Percentiles rank a stretch among this genome's conserved stretches.
These are phyloP conservation scores for Mangifera indica DNA, from an alignment of 345 rosid genomes.

Conservation along the genomic window DNA sequence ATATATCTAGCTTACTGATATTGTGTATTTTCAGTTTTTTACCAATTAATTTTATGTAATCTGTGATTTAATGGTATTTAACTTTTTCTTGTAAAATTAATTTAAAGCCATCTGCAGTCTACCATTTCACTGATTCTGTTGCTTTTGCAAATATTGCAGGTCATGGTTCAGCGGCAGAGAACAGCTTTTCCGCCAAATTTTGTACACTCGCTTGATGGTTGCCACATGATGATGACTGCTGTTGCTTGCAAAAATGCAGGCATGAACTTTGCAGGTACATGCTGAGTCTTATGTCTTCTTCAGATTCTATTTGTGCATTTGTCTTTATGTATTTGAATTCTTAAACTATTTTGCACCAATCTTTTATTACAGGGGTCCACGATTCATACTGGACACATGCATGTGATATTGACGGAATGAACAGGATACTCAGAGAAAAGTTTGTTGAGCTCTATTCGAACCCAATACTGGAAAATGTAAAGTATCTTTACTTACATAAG, in stretches of 20 bases:
- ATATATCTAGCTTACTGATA: not conserved
- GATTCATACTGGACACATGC: conserved; percentile 99
- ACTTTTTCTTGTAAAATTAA: conserved; percentile 1
- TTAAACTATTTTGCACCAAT: conserved; percentile 19
- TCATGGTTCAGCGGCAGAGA: conserved; percentile 74
- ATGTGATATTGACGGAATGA: conserved; percentile 83
- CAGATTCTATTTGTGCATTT: not conserved
- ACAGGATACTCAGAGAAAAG: conserved; percentile 82
- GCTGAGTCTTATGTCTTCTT: not conserved
- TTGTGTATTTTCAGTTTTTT: not conserved
- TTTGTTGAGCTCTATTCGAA: conserved; percentile 87
- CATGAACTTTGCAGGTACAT: conserved; percentile 87
- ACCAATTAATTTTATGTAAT: not conserved
- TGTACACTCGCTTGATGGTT: conserved; percentile 98
- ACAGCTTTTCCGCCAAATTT: conserved; percentile 96
- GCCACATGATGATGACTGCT: conserved; percentile 99
- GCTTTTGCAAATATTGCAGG: conserved; percentile 39
- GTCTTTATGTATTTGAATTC: conserved; percentile 8
- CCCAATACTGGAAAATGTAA: conserved; percentile 90
- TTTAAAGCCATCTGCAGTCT: not conserved
- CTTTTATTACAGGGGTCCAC: conserved; percentile 79
- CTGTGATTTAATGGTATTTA: not conserved
- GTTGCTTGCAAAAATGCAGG: conserved; percentile 87
- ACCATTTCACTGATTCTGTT: not conserved
- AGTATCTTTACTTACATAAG: conserved; percentile 26